Evolutionary conservation across 352 stramenopile species (phyloP), one percentile per base, ranked within the genome.

Genomic region (Globisporangium canariense): DNA sequence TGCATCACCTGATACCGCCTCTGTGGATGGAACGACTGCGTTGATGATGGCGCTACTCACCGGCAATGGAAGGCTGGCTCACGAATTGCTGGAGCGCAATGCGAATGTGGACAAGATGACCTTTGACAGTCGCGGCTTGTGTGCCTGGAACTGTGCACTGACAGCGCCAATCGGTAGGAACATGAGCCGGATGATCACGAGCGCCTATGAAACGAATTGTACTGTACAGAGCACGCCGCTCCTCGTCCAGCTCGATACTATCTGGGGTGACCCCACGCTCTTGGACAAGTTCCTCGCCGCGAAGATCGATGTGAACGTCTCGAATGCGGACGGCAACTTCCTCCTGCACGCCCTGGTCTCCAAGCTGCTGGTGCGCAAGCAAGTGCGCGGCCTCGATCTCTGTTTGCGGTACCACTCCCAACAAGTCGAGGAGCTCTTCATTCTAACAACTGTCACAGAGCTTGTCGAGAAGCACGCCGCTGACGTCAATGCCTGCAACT

Each of bases 311-410:
- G 75, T 79, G 0, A 90, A 88, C 32, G 67, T 90, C 28, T 91
- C 81, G 7, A 85, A 84, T 32, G 65, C 60, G 0, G 59, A 89
- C 7, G 83, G 85, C 0, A 72, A 89, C 38, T 94, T 89, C 57
- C 60, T 88, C 0, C 62, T 91, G n/a, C 85, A 92, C 43, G 74
- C 74, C 4, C 20, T 89, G 9, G 54, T 94, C 1, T 92, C 83
- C 2, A 77, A 75, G 41, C 71, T 70, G 0, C 65, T 74, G 28
- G 71, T 94, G 0, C 81, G 78, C 6, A 70, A 74, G 16, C 71
- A 72, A 13, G 28, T 92, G 6, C 79, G 83, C n/a, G 80, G 83
- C 4, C 49, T 87, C 2, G 64, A 81, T 25, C 18, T 92, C 43
- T 89, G 83, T 45, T 78, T 86, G 49, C 75, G 79, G 4, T 92